phyloP scores from a whole-genome alignment of 2,329 filamentous ascomycete genomes.

The Huntiella omanensis region DNA sequence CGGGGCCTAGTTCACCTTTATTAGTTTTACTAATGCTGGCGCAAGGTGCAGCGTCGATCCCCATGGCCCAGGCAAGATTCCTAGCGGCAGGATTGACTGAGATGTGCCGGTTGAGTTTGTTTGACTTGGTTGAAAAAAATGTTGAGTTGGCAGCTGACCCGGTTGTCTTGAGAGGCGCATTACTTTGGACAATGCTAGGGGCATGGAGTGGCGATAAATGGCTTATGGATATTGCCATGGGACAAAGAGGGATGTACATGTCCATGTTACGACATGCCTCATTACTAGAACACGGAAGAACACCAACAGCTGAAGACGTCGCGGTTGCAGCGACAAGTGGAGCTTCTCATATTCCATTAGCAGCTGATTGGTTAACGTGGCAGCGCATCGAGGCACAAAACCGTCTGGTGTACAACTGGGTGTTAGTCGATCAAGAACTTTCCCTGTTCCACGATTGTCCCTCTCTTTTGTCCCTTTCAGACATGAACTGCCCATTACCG shows the following conservation, averaged over 20 bases:
- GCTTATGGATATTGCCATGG: conserved; percentile 62
- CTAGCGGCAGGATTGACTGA: conserved; percentile 49
- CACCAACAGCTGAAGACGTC: background rate
- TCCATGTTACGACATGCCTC: conserved; percentile 54
- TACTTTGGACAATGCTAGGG: conserved; percentile 48
- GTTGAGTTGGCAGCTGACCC: conserved; percentile 48
- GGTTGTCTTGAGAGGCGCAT: conserved; percentile 42
- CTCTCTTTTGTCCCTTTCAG: conserved; percentile 44
- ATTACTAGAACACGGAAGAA: conserved; percentile 30
- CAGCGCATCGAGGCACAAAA: conserved; percentile 44
- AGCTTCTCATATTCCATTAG: conserved; percentile 19
- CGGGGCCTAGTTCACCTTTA: conserved; percentile 45
- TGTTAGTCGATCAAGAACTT: conserved; percentile 55
- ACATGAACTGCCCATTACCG: conserved; percentile 46
- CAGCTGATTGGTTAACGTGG: conserved; percentile 44
- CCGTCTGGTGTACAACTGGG: conserved; percentile 55
- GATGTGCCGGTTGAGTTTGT: conserved; percentile 52
- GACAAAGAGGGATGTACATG: conserved; percentile 54
- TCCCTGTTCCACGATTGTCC: conserved; percentile 45
- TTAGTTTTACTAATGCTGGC: conserved; percentile 55
- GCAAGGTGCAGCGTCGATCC: conserved; percentile 47
- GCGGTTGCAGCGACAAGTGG: background rate
- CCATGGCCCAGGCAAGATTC: conserved; percentile 44
- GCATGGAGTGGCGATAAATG: conserved; percentile 61
- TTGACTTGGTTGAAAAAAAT: conserved; percentile 54